Conservation (phyloP, 2,329 filamentous ascomycete species). For the Graphilbum sp. region DNA sequence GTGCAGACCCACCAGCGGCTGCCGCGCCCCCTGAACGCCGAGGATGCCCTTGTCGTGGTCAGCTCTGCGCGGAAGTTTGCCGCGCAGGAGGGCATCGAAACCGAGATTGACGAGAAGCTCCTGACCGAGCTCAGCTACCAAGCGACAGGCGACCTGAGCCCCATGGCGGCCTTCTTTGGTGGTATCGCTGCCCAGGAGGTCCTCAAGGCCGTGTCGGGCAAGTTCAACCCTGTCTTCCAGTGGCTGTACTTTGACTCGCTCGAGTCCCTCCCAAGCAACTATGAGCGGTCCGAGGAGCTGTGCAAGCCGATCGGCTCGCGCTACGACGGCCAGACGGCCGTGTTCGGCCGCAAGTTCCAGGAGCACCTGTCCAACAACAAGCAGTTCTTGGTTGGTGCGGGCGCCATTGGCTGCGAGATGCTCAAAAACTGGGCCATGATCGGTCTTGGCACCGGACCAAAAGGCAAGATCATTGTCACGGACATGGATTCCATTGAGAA, state of each 20-base stretch:
- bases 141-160: constrained; percentile 74
- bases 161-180: constrained; percentile 90
- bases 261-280: constrained; percentile 74
- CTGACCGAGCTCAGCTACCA: constrained; percentile 90
- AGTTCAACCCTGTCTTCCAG: constrained; percentile 90
- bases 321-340: constrained; percentile 94
- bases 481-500: constrained; percentile 99
- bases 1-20: constrained; percentile 57
- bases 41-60: constrained; percentile 65
- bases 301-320: constrained; percentile 75
- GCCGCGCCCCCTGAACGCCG: constrained; percentile 69
- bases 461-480: constrained; percentile 81
- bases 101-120: constrained; percentile 83
- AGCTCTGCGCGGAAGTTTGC: constrained; percentile 61
- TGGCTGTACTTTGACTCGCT: constrained; percentile 97
- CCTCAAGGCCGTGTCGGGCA: constrained; percentile 91
- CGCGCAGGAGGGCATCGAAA: constrained; percentile 55
- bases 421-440: constrained; percentile 99
- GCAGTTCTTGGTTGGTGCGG: constrained; percentile 88
- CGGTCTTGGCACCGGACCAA: constrained; percentile 72
- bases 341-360: constrained; percentile 87
- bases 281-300: constrained; percentile 62
- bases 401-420: constrained; percentile 97
- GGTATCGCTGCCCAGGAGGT: constrained; percentile 89
- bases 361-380: constrained; percentile 82